Percentiles rank a stretch among this genome's conserved stretches.
These are phyloP conservation scores for Brettanomyces sp. DNA, from an alignment of 805 yeast genomes.

Conservation along the genomic window DNA sequence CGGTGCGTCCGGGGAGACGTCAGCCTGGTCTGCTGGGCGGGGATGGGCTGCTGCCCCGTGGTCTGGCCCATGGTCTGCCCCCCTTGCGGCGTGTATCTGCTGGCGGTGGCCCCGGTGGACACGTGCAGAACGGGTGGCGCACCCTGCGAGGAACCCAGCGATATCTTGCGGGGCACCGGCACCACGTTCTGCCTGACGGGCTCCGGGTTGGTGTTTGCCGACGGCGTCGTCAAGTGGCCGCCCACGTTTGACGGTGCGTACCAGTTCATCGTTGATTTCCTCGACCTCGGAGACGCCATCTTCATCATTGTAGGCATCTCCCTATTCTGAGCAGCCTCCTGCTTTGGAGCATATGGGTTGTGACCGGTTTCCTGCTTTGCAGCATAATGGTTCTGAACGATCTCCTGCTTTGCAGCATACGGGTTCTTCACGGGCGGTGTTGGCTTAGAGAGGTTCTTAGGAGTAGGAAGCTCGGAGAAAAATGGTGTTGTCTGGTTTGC, in stretches of 20 bases:
- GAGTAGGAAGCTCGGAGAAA: conserved; percentile 2
- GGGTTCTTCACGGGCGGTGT: conserved; percentile 1
- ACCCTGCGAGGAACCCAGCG: conserved; percentile 4
- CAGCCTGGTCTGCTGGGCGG: not conserved
- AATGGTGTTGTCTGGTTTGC: not conserved
- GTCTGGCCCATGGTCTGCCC: not conserved
- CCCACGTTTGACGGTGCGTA: conserved; percentile 25
- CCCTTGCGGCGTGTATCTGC: not conserved
- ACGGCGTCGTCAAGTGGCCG: conserved; percentile 21
- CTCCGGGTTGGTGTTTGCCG: conserved; percentile 12
- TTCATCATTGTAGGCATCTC: not conserved
- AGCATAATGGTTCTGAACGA: conserved; percentile 1
- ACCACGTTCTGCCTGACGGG: conserved; percentile 19
- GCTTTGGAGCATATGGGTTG: conserved; percentile 2
- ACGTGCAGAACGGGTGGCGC: not conserved
- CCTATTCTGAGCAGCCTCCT: not conserved
- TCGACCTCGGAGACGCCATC: not conserved
- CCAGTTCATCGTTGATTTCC: conserved; percentile 16
- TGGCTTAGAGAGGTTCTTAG: not conserved
- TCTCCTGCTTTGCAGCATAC: not conserved
- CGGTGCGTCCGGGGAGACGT: not conserved
- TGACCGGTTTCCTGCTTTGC: not conserved
- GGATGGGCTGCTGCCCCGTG: not conserved
- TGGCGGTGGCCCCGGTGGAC: not conserved
- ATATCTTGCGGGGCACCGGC: conserved; percentile 21